Base-by-base conservation (phyloP, 305 asterid genomes). In the Plantago rigida region DNA sequence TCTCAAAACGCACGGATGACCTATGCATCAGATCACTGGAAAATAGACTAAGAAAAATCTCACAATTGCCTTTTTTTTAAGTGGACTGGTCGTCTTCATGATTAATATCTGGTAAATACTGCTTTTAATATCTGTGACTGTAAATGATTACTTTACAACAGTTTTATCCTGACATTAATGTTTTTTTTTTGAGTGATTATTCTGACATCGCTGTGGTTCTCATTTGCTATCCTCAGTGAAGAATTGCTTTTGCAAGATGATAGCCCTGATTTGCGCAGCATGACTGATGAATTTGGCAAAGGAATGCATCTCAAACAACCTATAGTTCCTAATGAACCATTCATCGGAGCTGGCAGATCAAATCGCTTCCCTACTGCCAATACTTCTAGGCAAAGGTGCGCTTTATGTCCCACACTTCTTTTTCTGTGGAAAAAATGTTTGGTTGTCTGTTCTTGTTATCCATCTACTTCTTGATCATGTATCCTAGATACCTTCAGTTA, bases 171-270 rank as follows among this genome's bases (percentile, higher is more conserved):
- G 31, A 52, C 14, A 26, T 13, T 3, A 22, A 22, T 22, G 24
- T 0, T 22, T 22, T 22, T 22, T 22, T 22, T 22, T 22, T 22
- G 26, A 22, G 0, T 22, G 26, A 22, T 22, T 22, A 52, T 51
- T 12, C 52, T 52, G 31, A 52, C 13, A 24, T 13, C 6, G 0
- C n/a, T 26, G 11, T n/a, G 22, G 5, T 44, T 60, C 8, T 0
- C 3, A 47, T 69, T 67, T 3, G 55, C 55, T 48, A 31, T 66
- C 69, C 78, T 64, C 88, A 93, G 99, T 71, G 99, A 89, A 70
- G 99, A 93, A 78, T 79, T 78, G 70, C 84, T 93, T 73, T 62
- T 93, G 79, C 94, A 93, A 93, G 97, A 89, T 78, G 95, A 93
- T 66, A 74, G 66, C 78, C 77, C 88, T 50, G 96, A 93, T 51